Evolutionary conservation across 1,284 basidiomycete genomes (phyloP), one percentile per base, ranked within the genome.

Genomic region (Meripilus lineatus): DNA sequence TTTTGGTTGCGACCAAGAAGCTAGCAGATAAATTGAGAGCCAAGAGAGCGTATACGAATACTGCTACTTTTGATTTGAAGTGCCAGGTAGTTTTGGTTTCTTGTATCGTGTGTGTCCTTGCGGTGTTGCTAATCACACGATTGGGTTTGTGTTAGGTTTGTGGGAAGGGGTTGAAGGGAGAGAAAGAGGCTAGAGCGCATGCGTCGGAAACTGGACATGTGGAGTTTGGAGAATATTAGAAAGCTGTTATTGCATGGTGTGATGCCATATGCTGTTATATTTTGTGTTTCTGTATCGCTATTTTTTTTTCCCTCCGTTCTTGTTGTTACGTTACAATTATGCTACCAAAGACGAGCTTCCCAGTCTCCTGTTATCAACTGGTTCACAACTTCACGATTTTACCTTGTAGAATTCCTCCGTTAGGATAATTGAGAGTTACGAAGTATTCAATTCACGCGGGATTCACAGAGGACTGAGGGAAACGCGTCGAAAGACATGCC

Each of bases 151-250:
- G 57, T 7, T 41, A 87, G 84, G 66, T 81, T 48, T 90, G 87
- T 56, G 79, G 81, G 8, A 71, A 79, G 53, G 92, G 89, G 0
- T 64, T 97, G 47, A 92, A 86, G 54, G 93, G 93, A 20, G 93
- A 97, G 69, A 95, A 93, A 58, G 92, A 84, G 47, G 94, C 94
- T 1, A 76, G 88, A 28, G 76, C 77, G 35, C 93, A 97, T 63
- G 93, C 94, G 3, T 77, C 78, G 55, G 68, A 81, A 61, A 96
- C 92, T 1, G 91, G 93, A 0, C 93, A 96, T 68, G 74, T 78
- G 25, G 74, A 78, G 40, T 96, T 96, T 59, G 92, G 92, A 45
- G 93, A 97, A 64, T 95, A 90, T 58, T 92, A 59, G 66, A n/a
- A 10, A 22, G 2, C 13, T 22, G 23, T 21, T 11, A n/a, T n/a